Evolutionary conservation across 345 rosid species (phyloP).

Genomic region (Cardamine chenopodiifolia): DNA sequence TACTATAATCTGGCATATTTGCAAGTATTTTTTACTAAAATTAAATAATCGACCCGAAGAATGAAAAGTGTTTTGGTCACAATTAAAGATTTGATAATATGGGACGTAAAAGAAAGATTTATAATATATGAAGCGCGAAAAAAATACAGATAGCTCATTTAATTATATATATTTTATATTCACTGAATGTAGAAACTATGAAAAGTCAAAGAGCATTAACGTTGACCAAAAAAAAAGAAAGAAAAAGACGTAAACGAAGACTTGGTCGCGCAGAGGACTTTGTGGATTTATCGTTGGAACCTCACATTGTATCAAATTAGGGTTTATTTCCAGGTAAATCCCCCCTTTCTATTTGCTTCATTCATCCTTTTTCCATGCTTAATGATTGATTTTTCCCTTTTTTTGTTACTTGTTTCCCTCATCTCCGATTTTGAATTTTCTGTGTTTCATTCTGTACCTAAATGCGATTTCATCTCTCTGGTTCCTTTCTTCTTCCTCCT

Average conservation of each 20-base stretch:
- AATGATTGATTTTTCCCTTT: neutral
- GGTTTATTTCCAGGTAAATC: neutral
- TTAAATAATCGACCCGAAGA: neutral
- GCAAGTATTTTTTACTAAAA: neutral
- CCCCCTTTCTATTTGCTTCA: neutral
- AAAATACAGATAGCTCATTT: neutral
- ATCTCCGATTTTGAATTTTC: neutral
- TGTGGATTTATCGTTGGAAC: neutral
- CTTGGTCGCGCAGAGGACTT: neutral
- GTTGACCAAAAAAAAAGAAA: slow-evolving; percentile 6
- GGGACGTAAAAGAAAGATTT: neutral
- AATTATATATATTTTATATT: neutral
- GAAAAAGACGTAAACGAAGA: slow-evolving; percentile 1
- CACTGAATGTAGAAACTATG: neutral
- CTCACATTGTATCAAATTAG: slow-evolving; percentile 12
- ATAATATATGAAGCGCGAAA: neutral
- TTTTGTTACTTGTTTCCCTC: neutral
- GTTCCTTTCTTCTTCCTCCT: neutral
- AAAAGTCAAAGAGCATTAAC: slow-evolving; percentile 13
- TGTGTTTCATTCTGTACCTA: neutral
- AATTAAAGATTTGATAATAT: neutral
- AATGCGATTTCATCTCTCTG: neutral
- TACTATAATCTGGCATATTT: too few relatives aligned
- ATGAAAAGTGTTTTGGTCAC: neutral
- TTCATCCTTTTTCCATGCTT: neutral